These are phyloP conservation scores for Dactylellina sp. DNA, from an alignment of 2,329 filamentous ascomycete species.

Conservation along the genomic window DNA sequence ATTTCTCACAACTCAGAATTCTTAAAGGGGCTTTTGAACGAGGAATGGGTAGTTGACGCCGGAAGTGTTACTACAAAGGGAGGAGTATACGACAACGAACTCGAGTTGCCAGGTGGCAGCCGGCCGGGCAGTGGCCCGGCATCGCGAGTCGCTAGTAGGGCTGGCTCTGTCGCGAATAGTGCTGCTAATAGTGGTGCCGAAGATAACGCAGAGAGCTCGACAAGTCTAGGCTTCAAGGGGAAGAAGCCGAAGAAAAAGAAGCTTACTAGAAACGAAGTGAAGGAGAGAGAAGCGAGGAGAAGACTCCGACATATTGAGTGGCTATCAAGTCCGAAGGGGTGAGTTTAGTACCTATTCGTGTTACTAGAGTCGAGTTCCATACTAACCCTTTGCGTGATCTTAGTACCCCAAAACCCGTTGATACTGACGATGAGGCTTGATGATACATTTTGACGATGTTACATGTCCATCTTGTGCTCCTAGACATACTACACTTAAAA, in stretches of 20 bases:
- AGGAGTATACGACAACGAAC: constrained; percentile 36
- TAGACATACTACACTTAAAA: not conserved
- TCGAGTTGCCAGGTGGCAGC: constrained; percentile 38
- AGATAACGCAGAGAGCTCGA: constrained; percentile 62
- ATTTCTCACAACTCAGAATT: constrained; percentile 99
- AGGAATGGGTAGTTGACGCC: constrained; percentile 94
- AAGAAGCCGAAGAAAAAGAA: constrained; percentile 93
- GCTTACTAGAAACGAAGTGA: constrained; percentile 94
- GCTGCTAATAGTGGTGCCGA: constrained; percentile 82
- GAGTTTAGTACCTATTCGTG: not conserved
- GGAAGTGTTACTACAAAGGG: constrained; percentile 76
- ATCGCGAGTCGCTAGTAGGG: constrained; percentile 70
- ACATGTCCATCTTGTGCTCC: not conserved
- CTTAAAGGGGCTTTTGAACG: constrained; percentile 91
- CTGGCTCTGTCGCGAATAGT: constrained; percentile 76
- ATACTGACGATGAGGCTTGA: constrained; percentile 61
- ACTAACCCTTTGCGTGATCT: constrained; percentile 9
- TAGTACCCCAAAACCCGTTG: constrained; percentile 59
- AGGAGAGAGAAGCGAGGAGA: constrained; percentile 89
- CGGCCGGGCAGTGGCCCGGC: constrained; percentile 71
- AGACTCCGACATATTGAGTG: constrained; percentile 86
- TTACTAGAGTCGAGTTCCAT: not conserved
- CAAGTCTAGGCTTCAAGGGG: constrained; percentile 82
- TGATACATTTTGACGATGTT: not conserved
- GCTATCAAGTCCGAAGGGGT: constrained; percentile 85